These are phyloP conservation scores for Ophiostoma australiae DNA, from an alignment of 2,329 filamentous ascomycete genomes.

Conservation along the genomic window DNA sequence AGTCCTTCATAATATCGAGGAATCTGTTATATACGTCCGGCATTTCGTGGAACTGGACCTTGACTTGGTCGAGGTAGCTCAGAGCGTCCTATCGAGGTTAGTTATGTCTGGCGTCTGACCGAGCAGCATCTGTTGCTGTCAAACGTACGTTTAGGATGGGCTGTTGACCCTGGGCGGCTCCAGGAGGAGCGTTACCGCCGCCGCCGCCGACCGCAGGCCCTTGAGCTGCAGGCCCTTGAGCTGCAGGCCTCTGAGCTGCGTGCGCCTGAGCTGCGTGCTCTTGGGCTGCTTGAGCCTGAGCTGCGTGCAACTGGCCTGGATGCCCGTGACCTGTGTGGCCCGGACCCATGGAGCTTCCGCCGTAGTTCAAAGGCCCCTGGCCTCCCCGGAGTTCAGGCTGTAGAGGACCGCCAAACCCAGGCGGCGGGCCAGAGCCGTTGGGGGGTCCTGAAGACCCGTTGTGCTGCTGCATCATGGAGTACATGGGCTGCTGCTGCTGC, in stretches of 20 bases:
- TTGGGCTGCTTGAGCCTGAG: no score
- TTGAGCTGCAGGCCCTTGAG: slow-evolving; percentile 35
- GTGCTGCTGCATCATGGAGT: slow-evolving; percentile 50
- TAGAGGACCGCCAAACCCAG: slow-evolving; percentile 65
- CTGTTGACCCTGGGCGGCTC: slow-evolving; percentile 69
- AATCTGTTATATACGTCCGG: slow-evolving; percentile 97
- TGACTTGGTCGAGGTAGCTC: slow-evolving; percentile 96
- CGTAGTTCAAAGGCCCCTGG: slow-evolving; percentile 56
- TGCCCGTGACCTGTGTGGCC: slow-evolving; percentile 35
- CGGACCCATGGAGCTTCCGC: slow-evolving; percentile 39
- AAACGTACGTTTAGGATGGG: slow-evolving; percentile 68
- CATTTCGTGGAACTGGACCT: slow-evolving; percentile 94
- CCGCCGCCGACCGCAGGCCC: slow-evolving; percentile 28
- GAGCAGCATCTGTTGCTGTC: neutral
- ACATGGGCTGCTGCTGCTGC: slow-evolving; percentile 50
- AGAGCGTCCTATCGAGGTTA: slow-evolving; percentile 56
- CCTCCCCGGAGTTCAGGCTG: slow-evolving; percentile 57
- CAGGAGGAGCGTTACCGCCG: slow-evolving; percentile 33
- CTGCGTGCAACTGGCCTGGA: no score
- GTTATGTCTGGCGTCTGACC: neutral
- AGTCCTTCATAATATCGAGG: slow-evolving; percentile 99
- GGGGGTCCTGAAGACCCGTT: slow-evolving; percentile 42
- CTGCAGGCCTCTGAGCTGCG: no score
- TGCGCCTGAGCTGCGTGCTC: no score
- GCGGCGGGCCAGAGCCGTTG: slow-evolving; percentile 51